Evolutionary conservation across 2,329 filamentous ascomycete genomes (phyloP).

Genomic region (Colletotrichum chlorophyti): DNA sequence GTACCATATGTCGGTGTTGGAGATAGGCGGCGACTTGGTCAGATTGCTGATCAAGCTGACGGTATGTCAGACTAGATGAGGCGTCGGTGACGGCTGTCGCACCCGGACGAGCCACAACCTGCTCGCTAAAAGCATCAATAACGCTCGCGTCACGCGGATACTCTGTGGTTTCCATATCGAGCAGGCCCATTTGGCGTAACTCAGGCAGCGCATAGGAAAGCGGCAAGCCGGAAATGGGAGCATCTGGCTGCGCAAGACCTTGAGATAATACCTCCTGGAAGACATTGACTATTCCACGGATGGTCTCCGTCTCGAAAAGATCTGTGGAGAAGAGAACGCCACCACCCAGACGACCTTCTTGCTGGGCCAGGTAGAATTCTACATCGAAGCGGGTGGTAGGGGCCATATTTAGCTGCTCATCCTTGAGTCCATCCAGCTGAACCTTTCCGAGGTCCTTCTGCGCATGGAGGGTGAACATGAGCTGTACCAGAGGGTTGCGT

Average conservation of each 20-base stretch:
- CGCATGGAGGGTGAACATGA: slow-evolving; percentile 7
- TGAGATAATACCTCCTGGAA: neutral
- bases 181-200: slow-evolving; percentile 28
- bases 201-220: neutral
- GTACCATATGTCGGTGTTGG: neutral
- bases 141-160: slow-evolving; percentile 32
- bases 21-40: slow-evolving; percentile 31
- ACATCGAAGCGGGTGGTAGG: slow-evolving; percentile 7
- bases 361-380: slow-evolving; percentile 32
- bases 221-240: neutral
- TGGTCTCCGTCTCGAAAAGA: slow-evolving; percentile 5
- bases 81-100: slow-evolving; percentile 31
- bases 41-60: slow-evolving; percentile 31
- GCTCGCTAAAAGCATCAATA: slow-evolving; percentile 31
- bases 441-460: neutral
- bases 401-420: neutral
- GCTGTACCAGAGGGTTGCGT: slow-evolving; percentile 7
- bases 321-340: slow-evolving; percentile 28
- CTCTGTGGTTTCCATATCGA: neutral
- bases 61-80: slow-evolving; percentile 29
- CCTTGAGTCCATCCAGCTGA: neutral
- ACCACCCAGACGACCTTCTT: slow-evolving; percentile 18
- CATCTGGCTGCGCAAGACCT: neutral
- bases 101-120: slow-evolving; percentile 26
- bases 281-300: slow-evolving; percentile 32